Conservation (phyloP, 2,329 filamentous ascomycete genomes). For the Didymella sp. region DNA sequence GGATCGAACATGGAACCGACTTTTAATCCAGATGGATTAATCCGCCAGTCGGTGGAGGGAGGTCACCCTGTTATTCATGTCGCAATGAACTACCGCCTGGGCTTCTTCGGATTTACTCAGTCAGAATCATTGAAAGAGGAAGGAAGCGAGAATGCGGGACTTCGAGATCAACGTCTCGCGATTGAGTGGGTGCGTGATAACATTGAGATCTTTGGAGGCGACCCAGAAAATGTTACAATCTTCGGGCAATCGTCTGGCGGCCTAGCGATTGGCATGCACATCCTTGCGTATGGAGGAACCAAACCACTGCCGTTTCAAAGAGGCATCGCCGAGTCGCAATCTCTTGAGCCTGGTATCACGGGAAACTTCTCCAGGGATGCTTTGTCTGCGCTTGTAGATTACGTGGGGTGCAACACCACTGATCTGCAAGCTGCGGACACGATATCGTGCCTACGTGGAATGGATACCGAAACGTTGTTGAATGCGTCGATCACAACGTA, state of each 20-base stretch:
- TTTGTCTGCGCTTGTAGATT: slow-evolving; percentile 53
- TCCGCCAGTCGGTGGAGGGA: slow-evolving; percentile 56
- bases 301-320: slow-evolving; percentile 39
- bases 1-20: slow-evolving; percentile 46
- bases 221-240: slow-evolving; percentile 48
- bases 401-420: slow-evolving; percentile 53
- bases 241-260: slow-evolving; percentile 50
- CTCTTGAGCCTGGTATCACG: slow-evolving; percentile 59
- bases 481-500: slow-evolving; percentile 56
- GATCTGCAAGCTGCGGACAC: slow-evolving; percentile 53
- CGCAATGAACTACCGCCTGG: slow-evolving; percentile 48
- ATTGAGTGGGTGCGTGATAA: slow-evolving; percentile 52
- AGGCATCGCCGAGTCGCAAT: slow-evolving; percentile 54
- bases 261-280: slow-evolving; percentile 44
- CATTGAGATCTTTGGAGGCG: slow-evolving; percentile 46
- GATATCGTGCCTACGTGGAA: slow-evolving; percentile 56
- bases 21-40: slow-evolving; percentile 54
- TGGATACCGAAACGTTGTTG: slow-evolving; percentile 55
- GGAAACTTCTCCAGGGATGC: slow-evolving; percentile 58
- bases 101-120: slow-evolving; percentile 50
- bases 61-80: slow-evolving; percentile 50
- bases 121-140: slow-evolving; percentile 43
- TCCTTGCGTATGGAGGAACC: slow-evolving; percentile 43
- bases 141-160: slow-evolving; percentile 48
- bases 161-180: slow-evolving; percentile 49